These are phyloP conservation scores for Rhizoclosmatium hyalinum DNA, from an alignment of 371 early-diverging fungal species.

Conservation along the genomic window DNA sequence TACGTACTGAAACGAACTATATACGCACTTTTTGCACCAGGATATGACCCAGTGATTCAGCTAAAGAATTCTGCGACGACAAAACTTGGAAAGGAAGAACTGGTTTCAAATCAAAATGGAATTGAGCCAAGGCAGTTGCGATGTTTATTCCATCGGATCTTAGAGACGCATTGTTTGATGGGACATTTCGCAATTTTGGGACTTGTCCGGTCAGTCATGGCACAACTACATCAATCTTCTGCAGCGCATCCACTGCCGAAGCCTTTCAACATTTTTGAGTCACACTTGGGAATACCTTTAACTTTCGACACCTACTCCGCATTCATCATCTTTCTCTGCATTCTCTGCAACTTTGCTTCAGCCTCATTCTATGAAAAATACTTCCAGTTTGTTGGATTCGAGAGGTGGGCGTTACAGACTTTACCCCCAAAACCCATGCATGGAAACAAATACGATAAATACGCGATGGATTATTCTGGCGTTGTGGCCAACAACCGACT, in stretches of 20 bases:
- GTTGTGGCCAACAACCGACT: conserved; percentile 25
- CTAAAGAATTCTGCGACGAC: conserved; percentile 12
- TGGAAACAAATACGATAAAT: neutral
- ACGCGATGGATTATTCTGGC: neutral
- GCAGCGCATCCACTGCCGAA: neutral
- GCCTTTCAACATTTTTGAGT: neutral
- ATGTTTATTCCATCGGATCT: conserved; percentile 36
- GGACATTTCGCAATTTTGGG: conserved; percentile 35
- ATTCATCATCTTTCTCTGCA: conserved; percentile 10
- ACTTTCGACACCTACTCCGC: conserved; percentile 8
- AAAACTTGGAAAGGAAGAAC: neutral
- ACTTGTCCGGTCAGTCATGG: conserved; percentile 19
- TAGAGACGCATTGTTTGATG: conserved; percentile 42
- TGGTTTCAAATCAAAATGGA: neutral
- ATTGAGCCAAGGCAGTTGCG: neutral
- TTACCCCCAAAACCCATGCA: neutral
- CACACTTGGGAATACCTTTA: conserved; percentile 3
- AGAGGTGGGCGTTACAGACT: conserved; percentile 50
- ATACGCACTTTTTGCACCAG: conserved; percentile 36
- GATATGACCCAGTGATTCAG: conserved; percentile 13
- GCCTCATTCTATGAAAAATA: conserved; percentile 53
- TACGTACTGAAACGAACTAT: conserved; percentile 36
- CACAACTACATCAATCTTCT: neutral
- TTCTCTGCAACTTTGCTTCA: conserved; percentile 18
- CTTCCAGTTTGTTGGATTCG: conserved; percentile 55